phyloP scores from a whole-genome alignment of 441 rosid genomes.

The Jatropha multifida region DNA sequence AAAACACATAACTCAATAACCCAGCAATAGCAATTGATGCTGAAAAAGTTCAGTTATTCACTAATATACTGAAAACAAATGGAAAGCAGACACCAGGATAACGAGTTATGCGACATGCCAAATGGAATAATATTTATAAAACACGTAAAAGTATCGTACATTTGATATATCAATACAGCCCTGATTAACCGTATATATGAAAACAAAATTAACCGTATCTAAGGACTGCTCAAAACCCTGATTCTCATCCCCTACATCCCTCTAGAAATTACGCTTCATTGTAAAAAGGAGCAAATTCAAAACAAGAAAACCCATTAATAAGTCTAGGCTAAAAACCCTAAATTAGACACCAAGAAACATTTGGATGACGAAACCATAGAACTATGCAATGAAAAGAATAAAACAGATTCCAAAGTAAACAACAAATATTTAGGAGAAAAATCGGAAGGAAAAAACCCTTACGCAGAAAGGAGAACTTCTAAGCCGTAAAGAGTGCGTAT shows the following conservation, averaged over 20 bases:
- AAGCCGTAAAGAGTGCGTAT: background rate
- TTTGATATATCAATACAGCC: background rate
- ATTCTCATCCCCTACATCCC: background rate
- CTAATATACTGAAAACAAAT: background rate
- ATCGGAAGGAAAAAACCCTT: background rate
- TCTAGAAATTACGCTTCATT: background rate
- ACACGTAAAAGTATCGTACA: background rate
- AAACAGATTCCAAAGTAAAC: background rate
- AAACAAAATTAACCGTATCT: background rate
- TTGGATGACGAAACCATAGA: background rate
- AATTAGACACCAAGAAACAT: background rate
- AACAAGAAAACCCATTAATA: background rate
- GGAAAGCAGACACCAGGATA: background rate
- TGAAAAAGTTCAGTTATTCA: background rate
- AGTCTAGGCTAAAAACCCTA: background rate
- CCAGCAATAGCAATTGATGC: background rate
- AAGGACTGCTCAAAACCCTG: constrained; percentile 16
- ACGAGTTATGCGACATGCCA: background rate
- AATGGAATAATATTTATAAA: background rate
- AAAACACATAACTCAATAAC: background rate
- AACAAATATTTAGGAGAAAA: background rate
- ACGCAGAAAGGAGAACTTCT: background rate
- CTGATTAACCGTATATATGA: background rate
- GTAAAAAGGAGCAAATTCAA: background rate
- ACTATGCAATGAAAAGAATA: background rate